Evolutionary conservation across 495 filamentous ascomycete genomes (phyloP), one percentile per base, ranked within the genome.

Genomic region (Chaetomium fimeti): DNA sequence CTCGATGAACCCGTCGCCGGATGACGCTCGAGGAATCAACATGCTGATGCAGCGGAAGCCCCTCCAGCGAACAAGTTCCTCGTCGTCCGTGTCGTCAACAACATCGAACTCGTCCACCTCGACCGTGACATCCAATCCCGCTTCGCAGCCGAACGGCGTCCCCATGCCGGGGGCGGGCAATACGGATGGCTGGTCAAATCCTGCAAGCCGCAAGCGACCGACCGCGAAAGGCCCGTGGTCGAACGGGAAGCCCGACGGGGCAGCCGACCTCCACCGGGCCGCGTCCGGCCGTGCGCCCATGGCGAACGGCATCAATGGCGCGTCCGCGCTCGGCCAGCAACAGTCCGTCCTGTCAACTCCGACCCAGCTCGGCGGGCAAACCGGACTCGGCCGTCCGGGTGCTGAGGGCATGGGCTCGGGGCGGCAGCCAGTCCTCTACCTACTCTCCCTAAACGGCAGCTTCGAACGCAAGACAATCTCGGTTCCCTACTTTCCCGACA

Each of bases 381-480:
- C 74, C 65, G 71, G 69, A 28, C 67, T 74, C 66, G 75, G 80
- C 22, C 80, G 88, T 62, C 80, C 85, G 22, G 78, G 81, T 57
- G 74, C 76, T 53, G 81, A 84, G n/a, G 76, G 79, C 62, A 69
- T 78, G 38, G 83, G 82, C 60, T 69, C 81, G 6, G 88, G 88
- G 4, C 81, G 82, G 20, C 85, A 88, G 42, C 91, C 90, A 2
- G 87, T 96, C 20, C 82, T 98, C 32, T 88, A 88, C 57, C 81
- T 98, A 11, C 77, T 90, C 11, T 94, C 94, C 5, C 81, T 97
- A 66, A 98, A 97, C 63, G 89, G 89, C 45, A 98, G 93, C 5
- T 98, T 98, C 72, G 94, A 98, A 69, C 87, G 91, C 68, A 98
- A 98, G 75, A 92, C 93, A 20, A 98, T 98, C 71, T 88, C 84